Evolutionary conservation across 139 green algal species (phyloP).

Genomic region (Helicosporidium sp.): DNA sequence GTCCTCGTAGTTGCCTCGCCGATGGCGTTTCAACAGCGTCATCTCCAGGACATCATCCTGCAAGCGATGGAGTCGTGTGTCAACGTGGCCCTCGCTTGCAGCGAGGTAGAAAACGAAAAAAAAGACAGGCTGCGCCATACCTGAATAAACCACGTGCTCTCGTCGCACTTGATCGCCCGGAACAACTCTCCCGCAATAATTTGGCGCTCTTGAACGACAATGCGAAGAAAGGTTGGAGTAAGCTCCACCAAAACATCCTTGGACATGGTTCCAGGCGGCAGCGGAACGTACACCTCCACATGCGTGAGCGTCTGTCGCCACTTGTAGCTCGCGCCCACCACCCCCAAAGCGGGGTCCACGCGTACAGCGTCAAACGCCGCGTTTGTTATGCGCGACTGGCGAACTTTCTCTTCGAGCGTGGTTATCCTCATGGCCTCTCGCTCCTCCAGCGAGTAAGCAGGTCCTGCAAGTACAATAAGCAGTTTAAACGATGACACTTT

Average conservation of each 20-base stretch:
- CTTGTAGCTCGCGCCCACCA: constrained; percentile 42
- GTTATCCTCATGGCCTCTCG: too few relatives aligned
- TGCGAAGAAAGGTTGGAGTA: constrained; percentile 10
- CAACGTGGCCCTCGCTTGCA: neutral
- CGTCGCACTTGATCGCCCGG: constrained; percentile 42
- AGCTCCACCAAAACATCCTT: constrained; percentile 20
- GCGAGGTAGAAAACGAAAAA: neutral
- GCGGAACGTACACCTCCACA: constrained; percentile 46
- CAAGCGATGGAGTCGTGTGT: neutral
- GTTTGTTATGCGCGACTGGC: too few relatives aligned
- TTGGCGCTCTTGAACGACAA: constrained; percentile 19
- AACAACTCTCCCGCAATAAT: constrained; percentile 36
- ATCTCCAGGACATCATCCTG: constrained; percentile 54
- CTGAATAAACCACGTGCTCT: constrained; percentile 50
- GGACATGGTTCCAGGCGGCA: constrained; percentile 19
- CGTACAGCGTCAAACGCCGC: too few relatives aligned
- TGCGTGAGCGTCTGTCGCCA: constrained; percentile 65
- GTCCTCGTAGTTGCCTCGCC: constrained; percentile 48
- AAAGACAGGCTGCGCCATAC: neutral
- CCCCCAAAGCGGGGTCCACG: too few relatives aligned
- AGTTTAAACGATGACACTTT: too few relatives aligned
- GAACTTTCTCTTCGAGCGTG: too few relatives aligned
- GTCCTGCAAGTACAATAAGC: too few relatives aligned
- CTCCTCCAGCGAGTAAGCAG: too few relatives aligned
- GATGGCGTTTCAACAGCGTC: constrained; percentile 52